Base-by-base conservation (phyloP, 2,329 filamentous ascomycete genomes). In the Pyricularia sp. region DNA sequence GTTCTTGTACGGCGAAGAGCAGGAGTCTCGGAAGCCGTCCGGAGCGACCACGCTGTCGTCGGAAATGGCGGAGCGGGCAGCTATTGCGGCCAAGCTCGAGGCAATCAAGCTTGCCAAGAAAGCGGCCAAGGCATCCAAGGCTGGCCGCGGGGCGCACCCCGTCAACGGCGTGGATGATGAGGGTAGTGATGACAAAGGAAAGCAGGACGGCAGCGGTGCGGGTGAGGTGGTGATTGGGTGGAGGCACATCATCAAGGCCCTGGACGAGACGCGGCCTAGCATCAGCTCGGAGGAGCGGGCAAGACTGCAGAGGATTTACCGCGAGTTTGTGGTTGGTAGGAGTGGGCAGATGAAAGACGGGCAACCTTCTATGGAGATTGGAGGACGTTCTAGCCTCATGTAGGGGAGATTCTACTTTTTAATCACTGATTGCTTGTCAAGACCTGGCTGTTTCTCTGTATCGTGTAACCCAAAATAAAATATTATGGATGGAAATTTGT, bases 331-430 rank as follows among this genome's bases (percentile, higher is more conserved):
- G 0, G 90, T 91, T 4, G 93, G 92, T 0, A 83, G 94, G 70
- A 96, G 93, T 75, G 94, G 94, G 8, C 93, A 97, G 79, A 92
- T 99, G 91, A 91, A 88, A 66, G 93, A 89, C 75, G 94, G 94
- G 1, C 91, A 97, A 76, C 92, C 90, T 0, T 90, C 89, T 65
- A 96, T 88, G 75, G 94, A 97, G 76, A 86, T 99, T 77, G 94
- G 94, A 8, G 94, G 93, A 16, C 82, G 94, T 73, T 93, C 89
- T 70, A 97, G 92, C 77, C 80, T 99, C 76, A 97, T 97, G 94
- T 97, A 65, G 68, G 24, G 9, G 53, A 13, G 8, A 9, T 3
- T 24, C 40, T 12, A 55, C 49, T 55, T 26, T 24, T 57, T 30
- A 12, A 16, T 16, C 26, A 6, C 8, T 59, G 24, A 16, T 19